Evolutionary conservation across 1,284 basidiomycete genomes (phyloP), one percentile per base, ranked within the genome.

Genomic region (Ceratobasidium sp.): DNA sequence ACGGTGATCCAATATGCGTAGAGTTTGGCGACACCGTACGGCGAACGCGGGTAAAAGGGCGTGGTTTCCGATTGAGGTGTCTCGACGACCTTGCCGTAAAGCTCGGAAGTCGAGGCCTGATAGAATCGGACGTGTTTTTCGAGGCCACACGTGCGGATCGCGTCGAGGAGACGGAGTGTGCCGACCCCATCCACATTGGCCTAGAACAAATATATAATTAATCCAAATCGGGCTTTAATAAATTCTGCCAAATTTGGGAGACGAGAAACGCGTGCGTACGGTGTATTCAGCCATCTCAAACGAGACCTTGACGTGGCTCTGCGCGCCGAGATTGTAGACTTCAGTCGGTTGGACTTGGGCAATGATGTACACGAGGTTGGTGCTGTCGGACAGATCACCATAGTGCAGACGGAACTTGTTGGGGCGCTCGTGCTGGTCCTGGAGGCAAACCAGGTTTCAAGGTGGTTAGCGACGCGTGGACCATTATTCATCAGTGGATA

Each of bases 241-340:
- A 41, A 54, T 34, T 53, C 2, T 37, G 62, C 37, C 22, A 58
- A 39, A 39, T 29, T 19, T 19, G 24, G 54, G 49, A 41, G 37
- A n/a, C 41, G 22, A 31, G 37, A 66, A 16, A 22, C 8, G 46
- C 16, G 6, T 37, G 74, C 79, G 56, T 56, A 82, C 83, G 0
- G 95, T 97, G 84, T 97, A 97, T 83, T 97, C 95, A 46, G 95
- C 93, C 93, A 97, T 96, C 83, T 96, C 95, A 82, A 97, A 97
- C 37, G 94, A 96, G 77, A 97, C 95, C 82, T 97, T 97, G 85
- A 97, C 95, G 84, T 97, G 95, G 65, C 92, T 95, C 82, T 97
- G 95, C n/a, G 95, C 95, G 61, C 94, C 95, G 61, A 97, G 90
- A 82, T 97, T 97, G 88, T 96, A 97, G 74, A 97, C 90, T 83